Evolutionary conservation across 208 protist species (phyloP), one percentile per base, ranked within the genome.

Genomic region (Crithidia sp.): DNA sequence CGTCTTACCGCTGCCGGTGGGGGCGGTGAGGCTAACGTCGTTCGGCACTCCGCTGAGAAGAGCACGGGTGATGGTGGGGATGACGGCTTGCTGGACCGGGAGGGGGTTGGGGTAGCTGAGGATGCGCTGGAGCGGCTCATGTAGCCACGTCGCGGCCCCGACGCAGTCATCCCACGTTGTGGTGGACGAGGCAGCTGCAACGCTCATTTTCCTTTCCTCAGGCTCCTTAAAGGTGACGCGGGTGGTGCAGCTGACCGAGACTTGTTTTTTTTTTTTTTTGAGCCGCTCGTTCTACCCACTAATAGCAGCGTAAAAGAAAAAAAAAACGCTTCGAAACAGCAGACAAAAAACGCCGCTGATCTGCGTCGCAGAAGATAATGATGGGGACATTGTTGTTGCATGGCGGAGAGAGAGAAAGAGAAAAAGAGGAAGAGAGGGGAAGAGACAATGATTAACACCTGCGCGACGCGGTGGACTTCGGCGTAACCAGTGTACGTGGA

Each of bases 1-100:
- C 37, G 93, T 97, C 65, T 97, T 97, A 36, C 93, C 93, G 59
- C 90, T 95, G 2, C 93, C 93, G 40, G 93, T 97, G 7, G 93
- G 93, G n/a, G 93, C 90, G 10, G 90, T 95, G 62, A 97, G 89
- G 71, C 93, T 92, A 45, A 97, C 81, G 56, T 97, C 93, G 79
- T 94, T 90, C 10, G 93, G 90, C 12, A 97, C 75, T 39, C 82
- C 85, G 76, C 88, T 93, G 55, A 83, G 59, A 8, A 97, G 67
- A 2, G 87, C 87, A 2, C 86, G 85, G 2, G 69, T 70, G 19
- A 97, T 79, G 37, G 75, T 87, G 13, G 93, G 93, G 13, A 95
- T 79, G 36, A 97, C 86, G 9, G 77, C 82, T 54, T 84, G 73
- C 62, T 97, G 93, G 19, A 97, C 88, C 3, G 93, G 93, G 16